A percentile compares a stretch with the other conserved stretches of the same genome.
Conservation (phyloP, 352 stramenopile genomes). For the Phytophthora constricta region DNA sequence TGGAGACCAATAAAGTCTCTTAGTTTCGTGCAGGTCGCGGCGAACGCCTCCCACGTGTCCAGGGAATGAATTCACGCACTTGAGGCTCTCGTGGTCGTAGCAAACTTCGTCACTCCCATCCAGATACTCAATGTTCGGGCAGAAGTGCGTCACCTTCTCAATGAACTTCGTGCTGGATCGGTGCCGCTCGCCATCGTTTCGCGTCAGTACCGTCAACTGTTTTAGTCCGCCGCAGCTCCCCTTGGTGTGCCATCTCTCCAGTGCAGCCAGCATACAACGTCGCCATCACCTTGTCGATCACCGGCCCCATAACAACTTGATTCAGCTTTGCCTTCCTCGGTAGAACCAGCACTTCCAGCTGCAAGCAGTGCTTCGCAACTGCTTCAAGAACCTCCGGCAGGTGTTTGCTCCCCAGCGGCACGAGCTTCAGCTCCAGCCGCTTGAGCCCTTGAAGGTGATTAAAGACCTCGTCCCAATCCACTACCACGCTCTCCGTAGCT, state of each 20-base stretch:
- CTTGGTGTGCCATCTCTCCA: conserved; percentile 40
- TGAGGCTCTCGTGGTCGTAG: no score
- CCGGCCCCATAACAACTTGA: conserved; percentile 13
- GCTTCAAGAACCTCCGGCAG: conserved; percentile 30
- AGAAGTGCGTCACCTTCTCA: conserved; percentile 41
- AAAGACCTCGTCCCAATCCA: conserved; percentile 41
- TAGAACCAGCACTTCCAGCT: conserved; percentile 39
- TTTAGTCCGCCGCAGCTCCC: conserved; percentile 42
- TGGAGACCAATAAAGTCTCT: conserved; percentile 28
- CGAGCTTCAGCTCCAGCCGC: conserved; percentile 33
- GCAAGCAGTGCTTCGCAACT: conserved; percentile 37
- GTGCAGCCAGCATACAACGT: conserved; percentile 32
- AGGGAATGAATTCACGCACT: conserved; percentile 47
- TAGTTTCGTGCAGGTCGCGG: conserved; percentile 43
- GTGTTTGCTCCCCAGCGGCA: conserved; percentile 40
- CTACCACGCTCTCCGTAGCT: no score
- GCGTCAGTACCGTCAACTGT: conserved; percentile 39
- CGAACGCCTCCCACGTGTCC: conserved; percentile 43
- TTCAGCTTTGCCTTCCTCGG: conserved; percentile 29
- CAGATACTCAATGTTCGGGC: conserved; percentile 42
- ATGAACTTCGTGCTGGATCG: conserved; percentile 37
- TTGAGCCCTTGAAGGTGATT: conserved; percentile 28
- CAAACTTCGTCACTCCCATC: conserved; percentile 39
- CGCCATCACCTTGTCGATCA: conserved; percentile 26
- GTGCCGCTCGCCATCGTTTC: conserved; percentile 26